Percentiles rank a stretch among this genome's conserved stretches.
Conservation (phyloP, 2,329 filamentous ascomycete genomes). For the Paracoccidioides brasiliensis region DNA sequence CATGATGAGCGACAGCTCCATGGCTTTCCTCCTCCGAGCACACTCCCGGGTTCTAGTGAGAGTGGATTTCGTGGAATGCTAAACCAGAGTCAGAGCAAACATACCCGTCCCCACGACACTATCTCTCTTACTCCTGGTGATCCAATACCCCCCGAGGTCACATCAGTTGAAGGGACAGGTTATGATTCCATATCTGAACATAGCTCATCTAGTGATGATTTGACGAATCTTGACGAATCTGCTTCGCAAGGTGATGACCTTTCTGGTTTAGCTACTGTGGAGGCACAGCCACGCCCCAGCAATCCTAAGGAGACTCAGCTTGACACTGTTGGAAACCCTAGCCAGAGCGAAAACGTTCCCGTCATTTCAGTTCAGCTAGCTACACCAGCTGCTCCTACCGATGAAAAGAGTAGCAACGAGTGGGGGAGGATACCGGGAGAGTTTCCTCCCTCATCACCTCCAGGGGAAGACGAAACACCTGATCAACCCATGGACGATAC, state of each 20-base stretch:
- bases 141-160: conserved; percentile 58
- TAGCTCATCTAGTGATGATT: conserved; percentile 32
- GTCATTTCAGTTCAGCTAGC: conserved; percentile 35
- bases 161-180: conserved; percentile 52
- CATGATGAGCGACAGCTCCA: not conserved
- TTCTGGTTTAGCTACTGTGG: not conserved
- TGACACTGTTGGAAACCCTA: not conserved
- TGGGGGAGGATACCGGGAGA: conserved; percentile 46
- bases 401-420: conserved; percentile 24
- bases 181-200: conserved; percentile 47
- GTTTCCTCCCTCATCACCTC: conserved; percentile 33
- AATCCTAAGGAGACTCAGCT: not conserved
- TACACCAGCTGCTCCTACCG: conserved; percentile 31
- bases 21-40: conserved; percentile 24
- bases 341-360: conserved; percentile 22
- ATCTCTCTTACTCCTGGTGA: conserved; percentile 35
- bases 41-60: conserved; percentile 18
- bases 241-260: not conserved
- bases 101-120: not conserved
- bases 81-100: not conserved
- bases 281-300: conserved; percentile 6
- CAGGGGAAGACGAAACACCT: not conserved
- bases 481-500: not conserved
- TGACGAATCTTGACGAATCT: conserved; percentile 10
- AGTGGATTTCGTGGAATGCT: conserved; percentile 25